Percentiles rank a stretch among this genome's conserved stretches.
Conservation (phyloP, 1,284 basidiomycete genomes). For the Ganoderma lingzhi region DNA sequence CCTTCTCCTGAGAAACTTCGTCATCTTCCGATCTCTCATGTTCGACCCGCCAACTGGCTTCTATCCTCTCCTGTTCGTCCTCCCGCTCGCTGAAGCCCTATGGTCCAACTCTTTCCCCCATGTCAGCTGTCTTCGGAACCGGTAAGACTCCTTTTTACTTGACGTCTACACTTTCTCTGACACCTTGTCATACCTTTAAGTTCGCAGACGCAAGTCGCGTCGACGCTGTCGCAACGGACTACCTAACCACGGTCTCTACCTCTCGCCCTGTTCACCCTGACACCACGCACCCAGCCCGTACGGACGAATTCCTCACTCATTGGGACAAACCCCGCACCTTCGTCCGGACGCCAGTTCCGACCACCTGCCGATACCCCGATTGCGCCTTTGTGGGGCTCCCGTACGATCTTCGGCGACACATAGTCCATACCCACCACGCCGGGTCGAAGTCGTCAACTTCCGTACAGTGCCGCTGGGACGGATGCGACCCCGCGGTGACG, state of each 20-base stretch:
- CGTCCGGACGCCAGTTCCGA: not conserved
- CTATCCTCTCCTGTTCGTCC: not conserved
- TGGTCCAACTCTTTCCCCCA: not conserved
- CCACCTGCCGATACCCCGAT: not conserved
- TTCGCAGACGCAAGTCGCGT: not conserved
- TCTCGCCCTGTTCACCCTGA: not conserved
- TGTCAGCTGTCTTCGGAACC: not conserved
- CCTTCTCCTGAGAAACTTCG: too few relatives aligned
- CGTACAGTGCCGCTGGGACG: not conserved
- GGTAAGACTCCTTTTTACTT: not conserved
- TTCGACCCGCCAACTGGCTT: not conserved
- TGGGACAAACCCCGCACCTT: not conserved
- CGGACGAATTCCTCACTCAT: not conserved
- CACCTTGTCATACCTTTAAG: not conserved
- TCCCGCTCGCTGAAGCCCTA: not conserved
- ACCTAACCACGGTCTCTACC: not conserved
- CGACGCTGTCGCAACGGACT: not conserved
- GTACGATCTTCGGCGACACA: not conserved
- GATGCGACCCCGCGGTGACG: not conserved
- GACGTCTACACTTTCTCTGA: not conserved
- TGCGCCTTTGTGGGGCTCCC: not conserved
- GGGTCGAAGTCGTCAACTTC: not conserved
- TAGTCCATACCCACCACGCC: not conserved
- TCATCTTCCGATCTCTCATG: not conserved
- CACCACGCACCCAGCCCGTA: too few relatives aligned